A percentile compares a stretch with the other conserved stretches of the same genome.
Evolutionary conservation across 2,329 filamentous ascomycete genomes (phyloP).

Genomic region (Verticillium nubilum): DNA sequence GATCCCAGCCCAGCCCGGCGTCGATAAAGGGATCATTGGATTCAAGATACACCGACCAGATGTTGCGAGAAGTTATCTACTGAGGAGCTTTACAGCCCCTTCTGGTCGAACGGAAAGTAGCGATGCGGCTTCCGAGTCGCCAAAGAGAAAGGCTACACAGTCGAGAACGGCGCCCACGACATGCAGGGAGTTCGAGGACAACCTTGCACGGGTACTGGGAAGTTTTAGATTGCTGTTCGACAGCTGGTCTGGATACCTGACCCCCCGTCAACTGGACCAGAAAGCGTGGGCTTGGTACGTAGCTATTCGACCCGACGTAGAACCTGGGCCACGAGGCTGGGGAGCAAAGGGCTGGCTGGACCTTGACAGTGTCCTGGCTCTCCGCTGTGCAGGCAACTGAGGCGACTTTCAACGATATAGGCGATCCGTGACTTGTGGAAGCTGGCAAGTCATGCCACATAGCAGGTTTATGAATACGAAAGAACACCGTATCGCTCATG

Average conservation of each 20-base stretch:
- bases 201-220: slow-evolving; percentile 63
- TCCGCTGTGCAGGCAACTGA: slow-evolving; percentile 37
- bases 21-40: slow-evolving; percentile 21
- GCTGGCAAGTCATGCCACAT: too few species aligned
- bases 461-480: too few species aligned
- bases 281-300: slow-evolving; percentile 81
- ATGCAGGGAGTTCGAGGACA: slow-evolving; percentile 55
- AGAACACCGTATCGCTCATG: too few species aligned
- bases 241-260: slow-evolving; percentile 67
- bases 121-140: background rate
- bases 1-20: background rate
- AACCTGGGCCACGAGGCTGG: slow-evolving; percentile 71
- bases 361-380: slow-evolving; percentile 58
- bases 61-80: slow-evolving; percentile 54
- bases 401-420: too few species aligned
- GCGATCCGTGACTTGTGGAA: too few species aligned
- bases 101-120: background rate
- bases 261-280: slow-evolving; percentile 62
- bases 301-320: slow-evolving; percentile 69
- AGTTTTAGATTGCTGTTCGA: slow-evolving; percentile 66
- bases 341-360: slow-evolving; percentile 71
- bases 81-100: slow-evolving; percentile 51
- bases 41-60: slow-evolving; percentile 74
- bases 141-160: background rate
- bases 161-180: background rate